Evolutionary conservation across 1,139 yeast genomes (phyloP).

Genomic region (Sugiyamaella paludigena): DNA sequence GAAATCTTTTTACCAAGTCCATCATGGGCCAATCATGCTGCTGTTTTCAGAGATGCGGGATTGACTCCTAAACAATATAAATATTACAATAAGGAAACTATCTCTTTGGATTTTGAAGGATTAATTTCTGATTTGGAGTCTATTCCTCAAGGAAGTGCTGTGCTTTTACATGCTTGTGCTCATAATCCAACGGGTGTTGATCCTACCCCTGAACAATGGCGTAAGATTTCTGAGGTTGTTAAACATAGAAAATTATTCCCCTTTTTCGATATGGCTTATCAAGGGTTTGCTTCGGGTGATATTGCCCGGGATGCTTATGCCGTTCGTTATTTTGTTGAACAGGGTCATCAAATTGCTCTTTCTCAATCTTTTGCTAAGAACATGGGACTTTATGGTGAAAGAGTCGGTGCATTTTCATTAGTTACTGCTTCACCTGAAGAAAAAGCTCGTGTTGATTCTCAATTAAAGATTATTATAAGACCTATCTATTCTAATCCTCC

Average conservation of each 20-base stretch:
- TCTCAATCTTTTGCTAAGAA: conserved; percentile 98
- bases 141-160: conserved; percentile 78
- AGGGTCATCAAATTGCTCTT: conserved; percentile 45
- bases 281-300: conserved; percentile 94
- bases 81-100: conserved; percentile 64
- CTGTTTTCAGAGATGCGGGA: conserved; percentile 49
- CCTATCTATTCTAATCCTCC: conserved; percentile 93
- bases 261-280: conserved; percentile 93
- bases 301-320: conserved; percentile 83
- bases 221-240: conserved; percentile 59
- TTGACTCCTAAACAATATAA: conserved; percentile 52
- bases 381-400: conserved; percentile 96
- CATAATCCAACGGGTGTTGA: conserved; percentile 99
- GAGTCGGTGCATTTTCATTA: conserved; percentile 82
- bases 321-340: conserved; percentile 73
- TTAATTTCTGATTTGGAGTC: conserved; percentile 59
- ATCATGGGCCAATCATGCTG: conserved; percentile 71
- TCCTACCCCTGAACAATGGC: conserved; percentile 86
- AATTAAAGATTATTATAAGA: conserved; percentile 73
- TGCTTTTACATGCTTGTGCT: conserved; percentile 91
- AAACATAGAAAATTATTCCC: conserved; percentile 69
- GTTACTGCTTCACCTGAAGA: conserved; percentile 40
- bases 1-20: conserved; percentile 61
- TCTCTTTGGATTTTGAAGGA: conserved; percentile 66
- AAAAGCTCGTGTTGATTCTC: conserved; percentile 56